Evolutionary conservation across 176 grass and related monocot species (phyloP).

Genomic region (Raddia distichophylla): DNA sequence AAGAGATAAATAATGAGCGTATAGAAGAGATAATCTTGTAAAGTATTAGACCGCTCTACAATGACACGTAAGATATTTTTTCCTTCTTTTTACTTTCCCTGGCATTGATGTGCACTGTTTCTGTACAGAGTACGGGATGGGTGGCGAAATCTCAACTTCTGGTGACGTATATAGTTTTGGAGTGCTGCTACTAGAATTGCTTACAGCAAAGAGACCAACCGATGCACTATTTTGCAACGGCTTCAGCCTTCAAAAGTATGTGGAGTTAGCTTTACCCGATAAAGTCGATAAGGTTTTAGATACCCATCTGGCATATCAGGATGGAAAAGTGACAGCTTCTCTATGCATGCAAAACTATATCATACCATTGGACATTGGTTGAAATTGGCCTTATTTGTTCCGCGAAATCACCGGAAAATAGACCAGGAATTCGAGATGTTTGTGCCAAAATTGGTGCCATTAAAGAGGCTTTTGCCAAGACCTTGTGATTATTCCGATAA

Average conservation of each 20-base stretch:
- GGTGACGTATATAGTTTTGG: slow-evolving; percentile 22
- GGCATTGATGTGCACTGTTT: not conserved
- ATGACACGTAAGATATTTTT: no score
- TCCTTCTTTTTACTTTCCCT: not conserved
- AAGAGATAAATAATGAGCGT: no score
- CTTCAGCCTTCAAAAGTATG: slow-evolving; percentile 13
- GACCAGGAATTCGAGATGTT: slow-evolving; percentile 11
- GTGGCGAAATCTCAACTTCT: not conserved
- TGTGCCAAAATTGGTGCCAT: slow-evolving; percentile 13
- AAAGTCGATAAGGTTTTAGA: slow-evolving; percentile 37
- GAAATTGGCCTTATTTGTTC: slow-evolving; percentile 35
- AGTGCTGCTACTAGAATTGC: slow-evolving; percentile 42
- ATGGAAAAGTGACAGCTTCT: not conserved
- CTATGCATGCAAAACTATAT: not conserved
- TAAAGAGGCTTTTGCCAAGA: slow-evolving; percentile 5
- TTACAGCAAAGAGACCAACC: not conserved
- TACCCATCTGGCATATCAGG: slow-evolving; percentile 4
- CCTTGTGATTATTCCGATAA: not conserved
- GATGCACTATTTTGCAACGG: not conserved
- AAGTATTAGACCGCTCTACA: no score
- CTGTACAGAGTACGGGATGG: slow-evolving; percentile 34
- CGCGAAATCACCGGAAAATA: slow-evolving; percentile 39
- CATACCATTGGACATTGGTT: slow-evolving; percentile 18
- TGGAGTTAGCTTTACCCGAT: not conserved
- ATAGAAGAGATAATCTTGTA: no score